These are phyloP conservation scores for Termitomyces bulborhizus DNA, from an alignment of 768 basidiomycete genomes.

Conservation along the genomic window DNA sequence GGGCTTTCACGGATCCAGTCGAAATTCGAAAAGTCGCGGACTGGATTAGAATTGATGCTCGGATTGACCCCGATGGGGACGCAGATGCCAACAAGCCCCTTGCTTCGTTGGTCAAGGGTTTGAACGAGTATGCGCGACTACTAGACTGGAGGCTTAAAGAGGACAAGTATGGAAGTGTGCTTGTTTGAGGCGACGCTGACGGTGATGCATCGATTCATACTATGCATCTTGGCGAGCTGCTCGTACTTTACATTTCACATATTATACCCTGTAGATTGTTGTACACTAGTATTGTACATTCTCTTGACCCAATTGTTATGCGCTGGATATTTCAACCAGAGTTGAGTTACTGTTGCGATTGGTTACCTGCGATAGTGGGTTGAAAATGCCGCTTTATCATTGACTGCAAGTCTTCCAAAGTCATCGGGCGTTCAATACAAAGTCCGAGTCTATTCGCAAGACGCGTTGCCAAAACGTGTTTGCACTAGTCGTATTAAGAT, in stretches of 20 bases:
- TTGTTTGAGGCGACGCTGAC: not conserved
- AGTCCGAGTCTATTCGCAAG: conserved; percentile 50
- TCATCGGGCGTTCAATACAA: conserved; percentile 43
- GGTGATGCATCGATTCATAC: not conserved
- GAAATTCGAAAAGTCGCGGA: conserved; percentile 62
- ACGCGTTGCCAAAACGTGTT: conserved; percentile 66
- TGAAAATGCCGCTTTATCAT: conserved; percentile 32
- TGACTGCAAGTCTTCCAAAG: conserved; percentile 41
- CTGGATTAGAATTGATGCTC: conserved; percentile 53
- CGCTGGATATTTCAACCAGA: not conserved
- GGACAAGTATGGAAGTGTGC: conserved; percentile 22
- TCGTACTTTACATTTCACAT: not conserved
- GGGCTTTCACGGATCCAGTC: conserved; percentile 62
- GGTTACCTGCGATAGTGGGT: not conserved
- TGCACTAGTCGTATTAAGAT: conserved; percentile 46
- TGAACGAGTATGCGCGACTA: conserved; percentile 55
- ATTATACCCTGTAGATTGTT: conserved; percentile 1
- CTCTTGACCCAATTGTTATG: not conserved
- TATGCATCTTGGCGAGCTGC: not conserved
- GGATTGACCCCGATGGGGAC: conserved; percentile 26
- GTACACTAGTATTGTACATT: not conserved
- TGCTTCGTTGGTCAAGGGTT: conserved; percentile 36
- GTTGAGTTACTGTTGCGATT: not conserved
- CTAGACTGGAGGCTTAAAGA: conserved; percentile 50
- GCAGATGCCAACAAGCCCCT: conserved; percentile 11